Evolutionary conservation across 1,284 basidiomycete species (phyloP), one percentile per base, ranked within the genome.

Genomic region (Uromyces viciae-fabae): DNA sequence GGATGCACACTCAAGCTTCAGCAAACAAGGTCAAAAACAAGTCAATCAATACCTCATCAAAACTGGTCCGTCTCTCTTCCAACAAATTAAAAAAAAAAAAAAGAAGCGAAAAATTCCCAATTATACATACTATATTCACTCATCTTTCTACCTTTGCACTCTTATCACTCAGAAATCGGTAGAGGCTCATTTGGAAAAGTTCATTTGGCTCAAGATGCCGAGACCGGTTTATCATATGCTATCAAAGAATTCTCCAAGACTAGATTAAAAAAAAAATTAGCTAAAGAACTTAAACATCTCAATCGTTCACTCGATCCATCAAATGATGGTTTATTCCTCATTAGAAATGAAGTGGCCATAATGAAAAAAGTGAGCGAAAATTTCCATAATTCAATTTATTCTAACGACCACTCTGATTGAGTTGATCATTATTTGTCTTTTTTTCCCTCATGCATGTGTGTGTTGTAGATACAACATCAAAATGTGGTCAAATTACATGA

Each of bases 401-500:
- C n/a, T n/a, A n/a, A n/a, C n/a, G n/a, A n/a, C n/a, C n/a, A n/a
- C n/a, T n/a, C n/a, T n/a, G n/a, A n/a, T n/a, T n/a, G n/a, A n/a
- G n/a, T n/a, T n/a, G n/a, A n/a, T n/a, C n/a, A n/a, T n/a, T n/a
- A n/a, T n/a, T n/a, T n/a, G n/a, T n/a, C n/a, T n/a, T n/a, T n/a
- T n/a, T n/a, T n/a, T n/a, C n/a, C n/a, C n/a, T n/a, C n/a, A n/a
- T n/a, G n/a, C n/a, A 22, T 73, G 15, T 36, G n/a, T 22, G 2
- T 3, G 19, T 38, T 38, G 4, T n/a, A 84, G 82, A 82, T 86
- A 9, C 78, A 82, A 38, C 85, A 89, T 86, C 86, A 84, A 0
- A 78, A 86, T 46, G 83, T 90, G n/a, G 87, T 89, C 7, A 85
- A 86, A 38, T 85, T 90, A 0, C 88, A 87, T 84, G 89, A 90